Percentiles rank a stretch among this genome's conserved stretches.
These are phyloP conservation scores for Venturia pyrina DNA, from an alignment of 2,329 filamentous ascomycete genomes.

Conservation along the genomic window DNA sequence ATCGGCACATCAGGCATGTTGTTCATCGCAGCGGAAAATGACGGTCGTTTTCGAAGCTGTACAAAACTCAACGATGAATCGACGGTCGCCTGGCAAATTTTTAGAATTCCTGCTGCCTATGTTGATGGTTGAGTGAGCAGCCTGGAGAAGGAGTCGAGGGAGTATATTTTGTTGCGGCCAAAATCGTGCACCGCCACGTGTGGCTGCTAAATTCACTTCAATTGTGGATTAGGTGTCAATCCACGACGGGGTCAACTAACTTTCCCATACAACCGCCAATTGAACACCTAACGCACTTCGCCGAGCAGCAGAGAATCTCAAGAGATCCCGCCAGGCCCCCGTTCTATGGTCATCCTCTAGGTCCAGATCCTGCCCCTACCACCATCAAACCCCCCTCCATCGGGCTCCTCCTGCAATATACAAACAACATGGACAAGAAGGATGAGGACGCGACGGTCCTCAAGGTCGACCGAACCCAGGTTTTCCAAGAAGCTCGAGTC, in stretches of 20 bases:
- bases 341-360: background rate
- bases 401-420: background rate
- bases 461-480: conserved; percentile 94
- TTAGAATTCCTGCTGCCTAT: background rate
- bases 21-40: background rate
- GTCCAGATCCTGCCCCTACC: background rate
- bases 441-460: conserved; percentile 95
- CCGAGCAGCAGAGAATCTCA: background rate
- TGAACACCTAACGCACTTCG: background rate
- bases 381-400: background rate
- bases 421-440: conserved; percentile 77
- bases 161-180: background rate
- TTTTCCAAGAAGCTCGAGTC: conserved; percentile 89
- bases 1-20: conserved; percentile 45
- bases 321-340: background rate
- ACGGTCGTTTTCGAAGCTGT: background rate
- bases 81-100: background rate
- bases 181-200: background rate
- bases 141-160: no score
- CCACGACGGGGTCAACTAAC: background rate
- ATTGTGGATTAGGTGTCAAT: background rate
- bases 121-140: background rate
- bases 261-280: background rate
- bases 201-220: conserved; percentile 1
- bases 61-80: background rate